phyloP scores from a whole-genome alignment of 768 basidiomycete genomes.

The Suillus subluteus region DNA sequence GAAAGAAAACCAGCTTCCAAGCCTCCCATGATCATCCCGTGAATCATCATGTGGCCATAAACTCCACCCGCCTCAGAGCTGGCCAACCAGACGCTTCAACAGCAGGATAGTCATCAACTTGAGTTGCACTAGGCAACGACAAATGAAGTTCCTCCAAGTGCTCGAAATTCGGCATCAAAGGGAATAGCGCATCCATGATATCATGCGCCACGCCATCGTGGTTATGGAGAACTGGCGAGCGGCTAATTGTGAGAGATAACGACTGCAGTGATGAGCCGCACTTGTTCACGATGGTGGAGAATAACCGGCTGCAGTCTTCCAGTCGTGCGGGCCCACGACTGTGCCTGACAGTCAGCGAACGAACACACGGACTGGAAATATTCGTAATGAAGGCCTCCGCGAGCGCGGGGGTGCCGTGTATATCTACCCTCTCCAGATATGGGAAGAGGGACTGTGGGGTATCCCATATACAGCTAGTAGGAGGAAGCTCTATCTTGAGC shows the following conservation, averaged over 20 bases:
- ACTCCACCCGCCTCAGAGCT: neutral
- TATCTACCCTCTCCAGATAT: slow-evolving; percentile 1
- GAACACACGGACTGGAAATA: neutral
- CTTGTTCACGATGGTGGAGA: slow-evolving; percentile 2
- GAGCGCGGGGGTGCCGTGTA: neutral
- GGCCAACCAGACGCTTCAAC: slow-evolving; percentile 9
- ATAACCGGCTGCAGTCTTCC: neutral
- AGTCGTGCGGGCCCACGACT: slow-evolving; percentile 7
- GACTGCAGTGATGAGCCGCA: neutral
- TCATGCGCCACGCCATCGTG: slow-evolving; percentile 6
- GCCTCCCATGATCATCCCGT: neutral
- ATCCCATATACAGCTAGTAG: slow-evolving; percentile 3
- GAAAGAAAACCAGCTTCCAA: neutral
- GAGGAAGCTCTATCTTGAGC: slow-evolving; percentile 10
- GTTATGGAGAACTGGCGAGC: slow-evolving; percentile 6
- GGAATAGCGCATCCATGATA: slow-evolving; percentile 8
- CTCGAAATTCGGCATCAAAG: slow-evolving; percentile 9
- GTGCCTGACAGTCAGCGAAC: slow-evolving; percentile 3
- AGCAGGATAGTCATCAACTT: neutral
- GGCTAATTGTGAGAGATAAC: slow-evolving; percentile 6
- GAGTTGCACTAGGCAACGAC: slow-evolving; percentile 4
- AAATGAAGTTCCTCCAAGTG: slow-evolving; percentile 8
- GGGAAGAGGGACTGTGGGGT: neutral
- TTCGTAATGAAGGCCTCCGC: slow-evolving; percentile 1
- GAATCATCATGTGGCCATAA: slow-evolving; percentile 7